phyloP scores from a whole-genome alignment of 768 basidiomycete genomes.

The Lactifluus volemus region DNA sequence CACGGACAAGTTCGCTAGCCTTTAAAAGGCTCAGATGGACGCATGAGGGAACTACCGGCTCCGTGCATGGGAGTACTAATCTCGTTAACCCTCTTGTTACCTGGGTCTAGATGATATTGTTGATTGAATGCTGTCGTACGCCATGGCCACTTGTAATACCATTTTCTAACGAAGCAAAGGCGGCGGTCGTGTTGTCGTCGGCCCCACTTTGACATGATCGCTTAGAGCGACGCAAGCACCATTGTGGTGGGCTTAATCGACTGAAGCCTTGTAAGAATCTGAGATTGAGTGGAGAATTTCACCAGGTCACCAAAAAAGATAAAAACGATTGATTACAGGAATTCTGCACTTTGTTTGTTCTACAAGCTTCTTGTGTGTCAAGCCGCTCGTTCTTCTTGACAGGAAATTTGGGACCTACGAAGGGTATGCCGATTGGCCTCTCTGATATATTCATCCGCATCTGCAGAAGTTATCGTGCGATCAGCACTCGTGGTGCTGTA shows the following conservation, averaged over 20 bases:
- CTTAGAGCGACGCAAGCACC: too few species aligned
- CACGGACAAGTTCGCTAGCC: slow-evolving; percentile 36
- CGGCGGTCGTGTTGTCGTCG: background rate
- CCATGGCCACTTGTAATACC: background rate
- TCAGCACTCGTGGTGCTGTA: too few species aligned
- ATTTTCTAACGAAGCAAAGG: background rate
- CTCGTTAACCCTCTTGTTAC: background rate
- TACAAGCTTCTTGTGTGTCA: background rate
- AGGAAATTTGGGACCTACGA: too few species aligned
- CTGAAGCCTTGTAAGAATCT: background rate
- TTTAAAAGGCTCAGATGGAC: slow-evolving; percentile 15
- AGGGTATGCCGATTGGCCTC: too few species aligned
- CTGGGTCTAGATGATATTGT: background rate
- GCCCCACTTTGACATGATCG: too few species aligned
- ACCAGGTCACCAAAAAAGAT: too few species aligned
- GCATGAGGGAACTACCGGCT: background rate
- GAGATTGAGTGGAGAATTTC: background rate
- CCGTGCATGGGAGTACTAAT: background rate
- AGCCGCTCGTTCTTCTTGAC: too few species aligned
- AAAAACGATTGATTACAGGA: too few species aligned
- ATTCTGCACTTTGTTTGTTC: background rate
- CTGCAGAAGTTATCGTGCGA: background rate
- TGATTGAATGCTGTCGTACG: background rate
- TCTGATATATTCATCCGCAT: background rate
- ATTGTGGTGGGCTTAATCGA: background rate